Base-by-base conservation (phyloP, 176 grass and related monocot species). In the Thinopyrum elongatum region DNA sequence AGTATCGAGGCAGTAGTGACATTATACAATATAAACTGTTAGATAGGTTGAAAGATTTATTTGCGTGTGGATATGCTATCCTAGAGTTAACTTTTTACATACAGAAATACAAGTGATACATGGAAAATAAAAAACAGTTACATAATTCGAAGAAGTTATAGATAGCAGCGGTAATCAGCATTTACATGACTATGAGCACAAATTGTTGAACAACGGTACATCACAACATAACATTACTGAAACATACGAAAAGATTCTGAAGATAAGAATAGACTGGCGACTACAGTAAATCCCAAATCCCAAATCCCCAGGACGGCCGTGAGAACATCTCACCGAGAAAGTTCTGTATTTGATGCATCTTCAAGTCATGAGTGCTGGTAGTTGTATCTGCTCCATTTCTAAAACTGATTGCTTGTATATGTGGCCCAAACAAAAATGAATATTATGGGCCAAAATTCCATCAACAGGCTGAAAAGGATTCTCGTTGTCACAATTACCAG, bases 391-490 rank as follows among this genome's bases (percentile, higher is more conserved):
- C 13, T 74, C 23, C 71, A 74, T 46, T 47, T 28, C 23, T 74
- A 71, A 47, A 47, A 28, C 14, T 47, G 13, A 41, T 74, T 74
- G 12, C 41, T 74, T 74, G 71, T 28, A 47, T 74, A 74, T 74
- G 23, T 42, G 2, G 23, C 71, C 71, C 71, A 74, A 47, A 74
- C 71, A 74, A 74, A 74, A 28, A 28, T 74, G 25, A 74, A 47
- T 74, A 74, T 46, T 14, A 74, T 47, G 12, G 71, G 71, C 71
- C 71, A 74, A 74, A 47, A 46, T 74, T 74, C 71, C 71, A 74
- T 74, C 23, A 74, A 47, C 14, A 17, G 14, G 71, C 42, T 74
- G 71, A 46, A 27, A 47, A 74, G 23, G 23, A 74, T 74, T 47
- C 39, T 74, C 14, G 23, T 47, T 17, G 41, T 28, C 9, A 74